These are phyloP conservation scores for Myxozyma vanderwaltii DNA, from an alignment of 805 yeast species.

Conservation along the genomic window DNA sequence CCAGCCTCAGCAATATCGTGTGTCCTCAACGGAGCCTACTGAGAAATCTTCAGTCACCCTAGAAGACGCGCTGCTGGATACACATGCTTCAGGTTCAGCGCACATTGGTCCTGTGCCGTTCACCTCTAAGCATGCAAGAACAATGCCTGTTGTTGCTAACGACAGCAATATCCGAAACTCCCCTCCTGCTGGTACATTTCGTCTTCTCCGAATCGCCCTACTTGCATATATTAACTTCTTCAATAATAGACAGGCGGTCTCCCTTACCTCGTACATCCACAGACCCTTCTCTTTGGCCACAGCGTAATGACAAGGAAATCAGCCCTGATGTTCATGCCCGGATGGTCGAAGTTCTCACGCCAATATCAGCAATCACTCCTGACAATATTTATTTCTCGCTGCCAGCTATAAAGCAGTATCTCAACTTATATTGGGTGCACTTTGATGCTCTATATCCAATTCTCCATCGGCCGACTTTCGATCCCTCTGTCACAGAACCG, in stretches of 20 bases:
- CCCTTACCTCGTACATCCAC: slow-evolving; percentile 5
- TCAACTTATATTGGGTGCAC: slow-evolving; percentile 44
- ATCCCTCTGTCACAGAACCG: slow-evolving; percentile 34
- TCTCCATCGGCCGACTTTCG: slow-evolving; percentile 45
- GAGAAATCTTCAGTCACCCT: slow-evolving; percentile 12
- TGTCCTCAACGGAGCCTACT: background rate
- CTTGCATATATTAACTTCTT: background rate
- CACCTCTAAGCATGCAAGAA: slow-evolving; percentile 9
- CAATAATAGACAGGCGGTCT: slow-evolving; percentile 3
- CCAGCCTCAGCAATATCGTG: background rate
- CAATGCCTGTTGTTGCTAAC: slow-evolving; percentile 13
- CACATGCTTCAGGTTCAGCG: slow-evolving; percentile 1
- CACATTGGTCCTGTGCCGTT: slow-evolving; percentile 12
- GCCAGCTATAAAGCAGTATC: slow-evolving; percentile 33
- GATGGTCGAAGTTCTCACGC: slow-evolving; percentile 30
- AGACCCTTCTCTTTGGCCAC: background rate
- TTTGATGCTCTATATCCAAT: slow-evolving; percentile 48
- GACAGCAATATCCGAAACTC: slow-evolving; percentile 11
- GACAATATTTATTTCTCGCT: slow-evolving; percentile 31
- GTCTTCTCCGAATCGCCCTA: no score
- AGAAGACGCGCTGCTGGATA: slow-evolving; percentile 4
- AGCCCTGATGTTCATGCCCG: slow-evolving; percentile 13
- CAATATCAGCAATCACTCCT: slow-evolving; percentile 29
- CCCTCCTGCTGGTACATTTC: slow-evolving; percentile 15
- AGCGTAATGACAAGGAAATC: slow-evolving; percentile 13